Evolutionary conservation across 2,329 filamentous ascomycete species (phyloP), one percentile per base, ranked within the genome.

Genomic region (Fusarium metavorans): DNA sequence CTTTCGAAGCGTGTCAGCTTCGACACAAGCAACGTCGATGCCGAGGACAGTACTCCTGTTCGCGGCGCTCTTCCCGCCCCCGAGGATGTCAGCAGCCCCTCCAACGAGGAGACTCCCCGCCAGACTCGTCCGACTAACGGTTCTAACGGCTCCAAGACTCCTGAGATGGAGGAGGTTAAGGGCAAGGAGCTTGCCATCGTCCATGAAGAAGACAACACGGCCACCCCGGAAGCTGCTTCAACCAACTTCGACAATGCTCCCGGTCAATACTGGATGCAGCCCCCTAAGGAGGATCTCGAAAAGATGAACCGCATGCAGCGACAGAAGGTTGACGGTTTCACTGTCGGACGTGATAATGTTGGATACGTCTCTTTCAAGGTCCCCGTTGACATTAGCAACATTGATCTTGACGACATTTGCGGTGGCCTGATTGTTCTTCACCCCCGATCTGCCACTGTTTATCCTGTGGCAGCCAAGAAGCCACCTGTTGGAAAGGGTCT

Each of bases 1-100:
- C 84, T 94, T 45, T 92, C 92, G 74, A 98, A 98, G 87, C 92
- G 93, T 63, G 97, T 99, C 62, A 98, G 95, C 85, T 99, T 98
- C 78, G 95, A 98, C 80, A 91, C 92, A 5, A 89, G 88, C 78
- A 88, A 73, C 81, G 87, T 81, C 6, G 81, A 84, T 5, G 70
- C 67, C 11, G 83, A 83, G 5, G 81, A 84, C 5, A 78, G 75
- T 3, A 81, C 82, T 6, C 81, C 83, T 18, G 76, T 82, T 34
- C 81, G 82, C 6, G 72, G 75, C 37, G 79, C 82, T 62, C 78
- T 84, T 10, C 81, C 83, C n/a, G 80, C 82, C 20, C 77, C 83
- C 23, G 79, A 80, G 7, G 81, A 79, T 37, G 74, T 79, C 4
- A 74, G 80, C 7, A 75, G 71, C 37, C 78, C 81, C 5, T 76